Percentiles rank a stretch among this genome's conserved stretches.
Evolutionary conservation across 768 basidiomycete species (phyloP).

Genomic region (Lactifluus subvellereus): DNA sequence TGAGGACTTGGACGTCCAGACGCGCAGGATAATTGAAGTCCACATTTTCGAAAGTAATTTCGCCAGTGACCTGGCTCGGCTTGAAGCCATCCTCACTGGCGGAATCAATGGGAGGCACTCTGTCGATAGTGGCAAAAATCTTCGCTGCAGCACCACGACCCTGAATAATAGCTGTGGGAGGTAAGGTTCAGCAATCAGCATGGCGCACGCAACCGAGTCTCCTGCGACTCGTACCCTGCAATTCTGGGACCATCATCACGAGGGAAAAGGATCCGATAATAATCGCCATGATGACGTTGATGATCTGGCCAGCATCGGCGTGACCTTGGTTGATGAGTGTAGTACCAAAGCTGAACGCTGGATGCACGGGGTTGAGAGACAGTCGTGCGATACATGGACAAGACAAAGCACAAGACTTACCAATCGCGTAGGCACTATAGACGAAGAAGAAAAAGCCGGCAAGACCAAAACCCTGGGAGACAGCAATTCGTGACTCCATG

Average conservation of each 20-base stretch:
- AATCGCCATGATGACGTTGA: conserved; percentile 76
- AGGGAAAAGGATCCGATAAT: conserved; percentile 86
- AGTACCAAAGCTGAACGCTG: conserved; percentile 85
- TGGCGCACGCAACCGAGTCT: not conserved
- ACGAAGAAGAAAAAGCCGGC: conserved; percentile 76
- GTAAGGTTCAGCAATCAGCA: not conserved
- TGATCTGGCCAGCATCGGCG: conserved; percentile 58
- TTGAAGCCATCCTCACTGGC: conserved; percentile 58
- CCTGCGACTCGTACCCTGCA: conserved; percentile 48
- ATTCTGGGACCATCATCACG: conserved; percentile 73
- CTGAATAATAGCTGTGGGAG: conserved; percentile 54
- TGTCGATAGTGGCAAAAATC: conserved; percentile 82
- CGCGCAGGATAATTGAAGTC: conserved; percentile 84
- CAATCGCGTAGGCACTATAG: conserved; percentile 62
- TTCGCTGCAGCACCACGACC: conserved; percentile 90
- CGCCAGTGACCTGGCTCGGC: conserved; percentile 60
- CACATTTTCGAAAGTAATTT: conserved; percentile 66
- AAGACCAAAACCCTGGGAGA: conserved; percentile 55
- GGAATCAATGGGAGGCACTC: conserved; percentile 84
- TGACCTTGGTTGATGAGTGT: conserved; percentile 61
- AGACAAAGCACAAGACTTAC: conserved; percentile 32
- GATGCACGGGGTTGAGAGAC: not conserved
- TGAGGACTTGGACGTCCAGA: conserved; percentile 70
- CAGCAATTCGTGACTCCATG: conserved; percentile 48
- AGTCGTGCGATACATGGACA: not conserved